These are phyloP conservation scores for Tubosaeta sp. DNA, from an alignment of 768 basidiomycete species.

Conservation along the genomic window DNA sequence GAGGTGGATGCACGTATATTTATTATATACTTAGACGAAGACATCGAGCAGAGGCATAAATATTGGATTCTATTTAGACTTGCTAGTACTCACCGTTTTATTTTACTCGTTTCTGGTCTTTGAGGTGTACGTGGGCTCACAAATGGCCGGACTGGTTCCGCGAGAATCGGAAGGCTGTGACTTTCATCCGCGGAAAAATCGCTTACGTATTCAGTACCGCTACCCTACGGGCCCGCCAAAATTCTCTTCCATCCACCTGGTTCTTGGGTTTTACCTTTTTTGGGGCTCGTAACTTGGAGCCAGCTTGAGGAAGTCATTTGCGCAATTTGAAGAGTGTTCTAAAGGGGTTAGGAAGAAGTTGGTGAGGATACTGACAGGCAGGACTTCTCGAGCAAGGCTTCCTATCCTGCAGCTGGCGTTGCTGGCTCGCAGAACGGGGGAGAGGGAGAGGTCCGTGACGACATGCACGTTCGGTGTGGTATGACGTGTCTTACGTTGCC, in stretches of 20 bases:
- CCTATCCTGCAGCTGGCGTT: not conserved
- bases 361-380: not conserved
- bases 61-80: not conserved
- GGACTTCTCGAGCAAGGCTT: not conserved
- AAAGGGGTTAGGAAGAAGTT: not conserved
- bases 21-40: constrained; percentile 1
- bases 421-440: not conserved
- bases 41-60: not conserved
- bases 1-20: not conserved
- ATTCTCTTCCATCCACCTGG: not conserved
- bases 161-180: not conserved
- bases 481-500: not conserved
- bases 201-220: no score
- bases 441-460: not conserved
- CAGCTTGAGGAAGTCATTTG: not conserved
- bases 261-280: not conserved
- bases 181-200: no score
- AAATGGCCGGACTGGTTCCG: not conserved
- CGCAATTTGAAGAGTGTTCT: not conserved
- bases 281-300: not conserved
- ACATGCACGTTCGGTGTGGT: no score
- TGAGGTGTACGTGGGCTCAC: not conserved
- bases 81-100: not conserved
- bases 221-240: no score
- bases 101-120: not conserved